phyloP scores from a whole-genome alignment of 2,329 filamentous ascomycete species.

The Chaetomiaceae sp. region DNA sequence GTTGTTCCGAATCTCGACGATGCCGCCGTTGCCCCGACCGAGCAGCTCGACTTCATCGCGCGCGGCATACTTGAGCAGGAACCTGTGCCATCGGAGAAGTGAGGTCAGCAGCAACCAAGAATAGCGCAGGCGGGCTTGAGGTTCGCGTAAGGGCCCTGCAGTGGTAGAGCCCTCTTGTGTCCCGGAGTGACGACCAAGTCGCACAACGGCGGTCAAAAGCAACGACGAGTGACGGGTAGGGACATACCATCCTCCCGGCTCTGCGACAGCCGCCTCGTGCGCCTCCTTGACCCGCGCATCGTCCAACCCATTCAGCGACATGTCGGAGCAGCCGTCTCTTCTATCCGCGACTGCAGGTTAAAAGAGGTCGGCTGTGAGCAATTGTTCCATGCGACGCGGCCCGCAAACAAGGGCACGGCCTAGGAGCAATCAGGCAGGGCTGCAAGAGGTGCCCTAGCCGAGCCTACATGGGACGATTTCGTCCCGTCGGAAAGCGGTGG shows the following conservation, averaged over 20 bases:
- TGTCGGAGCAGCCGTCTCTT: conserved; percentile 36
- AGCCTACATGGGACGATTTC: conserved; percentile 17
- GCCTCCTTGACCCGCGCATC: conserved; percentile 73
- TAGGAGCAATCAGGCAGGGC: conserved; percentile 13
- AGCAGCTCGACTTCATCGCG: conserved; percentile 83
- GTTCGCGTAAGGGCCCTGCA: too few relatives aligned
- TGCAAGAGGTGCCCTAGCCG: conserved; percentile 12
- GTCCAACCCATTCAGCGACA: conserved; percentile 97
- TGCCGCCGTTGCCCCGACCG: conserved; percentile 69
- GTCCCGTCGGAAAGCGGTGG: conserved; percentile 10
- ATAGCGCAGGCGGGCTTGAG: neutral
- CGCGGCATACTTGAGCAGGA: conserved; percentile 83
- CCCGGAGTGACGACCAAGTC: neutral
- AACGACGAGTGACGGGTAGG: neutral
- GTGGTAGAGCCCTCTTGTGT: neutral
- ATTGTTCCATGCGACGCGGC: conserved; percentile 9
- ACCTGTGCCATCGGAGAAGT: conserved; percentile 50
- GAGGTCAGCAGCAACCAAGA: conserved; percentile 14
- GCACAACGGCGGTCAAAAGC: conserved; percentile 6
- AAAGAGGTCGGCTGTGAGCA: conserved; percentile 9
- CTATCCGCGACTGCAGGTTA: conserved; percentile 16
- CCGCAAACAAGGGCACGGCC: conserved; percentile 8
- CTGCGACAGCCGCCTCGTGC: conserved; percentile 69
- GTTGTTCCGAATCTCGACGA: conserved; percentile 73
- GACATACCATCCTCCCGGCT: conserved; percentile 88